Conservation (phyloP, 1,139 yeast genomes). For the Suhomyces atakaporum region DNA sequence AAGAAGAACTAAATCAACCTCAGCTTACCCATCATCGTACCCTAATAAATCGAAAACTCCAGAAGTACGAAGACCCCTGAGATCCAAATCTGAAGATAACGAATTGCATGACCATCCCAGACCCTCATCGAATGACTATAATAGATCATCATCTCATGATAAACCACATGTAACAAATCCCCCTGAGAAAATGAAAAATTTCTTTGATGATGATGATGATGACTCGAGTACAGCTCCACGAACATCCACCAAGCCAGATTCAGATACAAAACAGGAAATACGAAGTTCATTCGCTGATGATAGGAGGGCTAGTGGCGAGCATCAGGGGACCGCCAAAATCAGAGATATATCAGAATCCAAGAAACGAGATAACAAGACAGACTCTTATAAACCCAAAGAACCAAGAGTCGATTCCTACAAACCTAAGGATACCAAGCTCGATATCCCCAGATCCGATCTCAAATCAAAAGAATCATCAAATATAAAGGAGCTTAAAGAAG, state of each 20-base stretch:
- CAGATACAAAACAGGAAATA: neutral
- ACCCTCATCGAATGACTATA: neutral
- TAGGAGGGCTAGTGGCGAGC: neutral
- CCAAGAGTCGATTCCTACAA: neutral
- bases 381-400: constrained; percentile 1
- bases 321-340: neutral
- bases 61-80: constrained; percentile 6
- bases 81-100: neutral
- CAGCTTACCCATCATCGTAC: constrained; percentile 7
- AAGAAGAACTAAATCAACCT: constrained; percentile 10
- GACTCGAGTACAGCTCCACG: neutral
- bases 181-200: constrained; percentile 15
- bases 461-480: no score
- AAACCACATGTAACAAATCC: no score
- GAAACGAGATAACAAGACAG: constrained; percentile 1
- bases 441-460: neutral
- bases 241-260: neutral
- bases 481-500: neutral
- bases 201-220: constrained; percentile 16
- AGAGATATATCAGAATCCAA: neutral
- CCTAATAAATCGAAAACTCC: constrained; percentile 2
- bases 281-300: neutral
- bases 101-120: neutral
- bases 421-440: neutral
- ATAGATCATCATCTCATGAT: no score